Evolutionary conservation across 306 rosid species (phyloP), one percentile per base, ranked within the genome.

Genomic region (Lotus japonicus): DNA sequence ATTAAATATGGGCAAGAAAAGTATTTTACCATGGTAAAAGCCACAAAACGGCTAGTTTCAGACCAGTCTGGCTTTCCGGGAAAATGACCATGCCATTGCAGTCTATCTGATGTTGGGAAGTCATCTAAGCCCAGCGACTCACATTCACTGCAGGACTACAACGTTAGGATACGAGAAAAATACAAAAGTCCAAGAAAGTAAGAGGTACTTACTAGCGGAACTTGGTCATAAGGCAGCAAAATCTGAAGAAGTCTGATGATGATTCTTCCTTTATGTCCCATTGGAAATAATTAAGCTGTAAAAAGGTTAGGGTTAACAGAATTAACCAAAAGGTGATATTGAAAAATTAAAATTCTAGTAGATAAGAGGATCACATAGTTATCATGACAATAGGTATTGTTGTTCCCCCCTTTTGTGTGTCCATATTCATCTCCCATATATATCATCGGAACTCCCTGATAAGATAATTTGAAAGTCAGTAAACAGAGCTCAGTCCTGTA

Each of bases 341-440:
- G 57, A 64, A 59, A 44, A 28, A 16, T 13, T 71, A 59, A 44
- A 28, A 16, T 13, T 71, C 39, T 17, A 73, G 66, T 19, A 41
- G 63, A 77, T 13, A 59, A 77, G 87, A 68, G 76, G 62, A 81
- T 83, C 73, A 94, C 99, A 66, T 85, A 72, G 75, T 88, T 86
- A 82, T 94, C 99, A 16, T 94, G 99, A 85, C 99, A 94, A 77
- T 94, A 94, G 67, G 96, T 84, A 78, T 94, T 94, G 88, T 94
- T 94, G 85, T 94, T 94, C 55, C 99, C 99, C 12, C 96, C 92
- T 73, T 94, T 94, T n/a, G 98, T 88, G 71, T 94, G 98, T 52
- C 97, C 97, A 44, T 94, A 94, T 82, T 94, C 99, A 72, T 94
- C 99, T 7, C 99, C 99, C 99, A 90, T 94, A 54, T 66, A 54